Evolutionary conservation across 495 filamentous ascomycete species (phyloP).

Genomic region (Daldinia childiae): DNA sequence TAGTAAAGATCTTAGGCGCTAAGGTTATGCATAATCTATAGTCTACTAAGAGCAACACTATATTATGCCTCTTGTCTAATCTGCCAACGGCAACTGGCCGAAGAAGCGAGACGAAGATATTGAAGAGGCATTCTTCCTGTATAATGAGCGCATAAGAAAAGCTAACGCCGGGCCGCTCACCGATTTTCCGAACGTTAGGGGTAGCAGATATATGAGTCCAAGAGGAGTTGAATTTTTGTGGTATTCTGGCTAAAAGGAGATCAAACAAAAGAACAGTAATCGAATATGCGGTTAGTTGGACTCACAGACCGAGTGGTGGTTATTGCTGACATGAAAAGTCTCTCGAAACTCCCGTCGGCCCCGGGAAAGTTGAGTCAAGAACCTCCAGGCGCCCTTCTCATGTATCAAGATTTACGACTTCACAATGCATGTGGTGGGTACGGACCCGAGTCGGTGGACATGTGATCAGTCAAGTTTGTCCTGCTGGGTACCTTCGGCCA

Average conservation of each 20-base stretch:
- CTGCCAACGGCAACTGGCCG: conserved; percentile 31
- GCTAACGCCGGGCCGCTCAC: conserved; percentile 54
- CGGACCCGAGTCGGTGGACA: conserved; percentile 19
- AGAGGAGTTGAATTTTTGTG: conserved; percentile 26
- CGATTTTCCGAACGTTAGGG: conserved; percentile 56
- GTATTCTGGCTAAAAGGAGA: conserved; percentile 61
- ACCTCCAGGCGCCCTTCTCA: conserved; percentile 7
- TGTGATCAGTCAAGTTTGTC: conserved; percentile 20
- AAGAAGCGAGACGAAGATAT: conserved; percentile 36
- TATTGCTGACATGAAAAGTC: conserved; percentile 11
- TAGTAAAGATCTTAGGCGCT: conserved; percentile 16
- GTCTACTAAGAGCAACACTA: conserved; percentile 11
- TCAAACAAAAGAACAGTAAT: conserved; percentile 49
- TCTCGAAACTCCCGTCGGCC: conserved; percentile 13
- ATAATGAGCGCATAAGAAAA: conserved; percentile 28
- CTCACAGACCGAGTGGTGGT: conserved; percentile 23
- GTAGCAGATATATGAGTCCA: conserved; percentile 39
- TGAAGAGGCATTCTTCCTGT: conserved; percentile 36
- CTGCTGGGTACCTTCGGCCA: background rate
- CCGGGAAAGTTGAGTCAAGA: conserved; percentile 3
- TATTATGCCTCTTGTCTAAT: conserved; percentile 22
- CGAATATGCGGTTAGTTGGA: conserved; percentile 30
- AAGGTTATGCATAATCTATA: conserved; percentile 25
- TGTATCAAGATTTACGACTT: conserved; percentile 24
- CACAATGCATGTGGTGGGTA: conserved; percentile 21